phyloP scores from a whole-genome alignment of 805 yeast genomes.

The Candida oleophila region DNA sequence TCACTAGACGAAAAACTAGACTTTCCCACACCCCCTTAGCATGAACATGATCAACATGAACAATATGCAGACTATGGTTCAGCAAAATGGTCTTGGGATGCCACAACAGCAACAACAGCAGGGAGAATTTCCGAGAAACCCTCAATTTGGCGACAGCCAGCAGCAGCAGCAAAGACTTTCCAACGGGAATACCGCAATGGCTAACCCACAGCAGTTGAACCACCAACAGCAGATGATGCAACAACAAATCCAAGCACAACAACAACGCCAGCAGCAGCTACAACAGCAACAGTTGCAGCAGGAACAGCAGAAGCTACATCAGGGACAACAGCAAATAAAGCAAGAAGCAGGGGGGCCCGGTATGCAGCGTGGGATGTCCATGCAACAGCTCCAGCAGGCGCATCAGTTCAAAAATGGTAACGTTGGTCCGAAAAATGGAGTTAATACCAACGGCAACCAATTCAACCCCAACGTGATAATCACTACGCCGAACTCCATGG shows the following conservation, averaged over 20 bases:
- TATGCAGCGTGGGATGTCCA: constrained; percentile 10
- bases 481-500: constrained; percentile 22
- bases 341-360: constrained; percentile 14
- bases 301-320: constrained; percentile 8
- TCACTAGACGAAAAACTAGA: not conserved
- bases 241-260: constrained; percentile 8
- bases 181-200: constrained; percentile 1
- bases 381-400: constrained; percentile 10
- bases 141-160: constrained; percentile 6
- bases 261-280: constrained; percentile 10
- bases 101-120: constrained; percentile 3
- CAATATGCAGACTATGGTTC: constrained; percentile 4
- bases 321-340: constrained; percentile 8
- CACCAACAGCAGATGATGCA: constrained; percentile 4
- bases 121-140: not conserved
- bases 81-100: constrained; percentile 1
- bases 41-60: constrained; percentile 12
- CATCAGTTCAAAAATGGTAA: constrained; percentile 1
- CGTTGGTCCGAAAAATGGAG: constrained; percentile 2
- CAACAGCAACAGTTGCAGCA: constrained; percentile 19
- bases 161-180: constrained; percentile 6
- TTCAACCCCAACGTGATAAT: constrained; percentile 11
- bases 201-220: constrained; percentile 6
- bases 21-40: not conserved
- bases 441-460: constrained; percentile 14